phyloP scores from a whole-genome alignment of 1,139 yeast genomes.

The Scheffersomyces lignicola region DNA sequence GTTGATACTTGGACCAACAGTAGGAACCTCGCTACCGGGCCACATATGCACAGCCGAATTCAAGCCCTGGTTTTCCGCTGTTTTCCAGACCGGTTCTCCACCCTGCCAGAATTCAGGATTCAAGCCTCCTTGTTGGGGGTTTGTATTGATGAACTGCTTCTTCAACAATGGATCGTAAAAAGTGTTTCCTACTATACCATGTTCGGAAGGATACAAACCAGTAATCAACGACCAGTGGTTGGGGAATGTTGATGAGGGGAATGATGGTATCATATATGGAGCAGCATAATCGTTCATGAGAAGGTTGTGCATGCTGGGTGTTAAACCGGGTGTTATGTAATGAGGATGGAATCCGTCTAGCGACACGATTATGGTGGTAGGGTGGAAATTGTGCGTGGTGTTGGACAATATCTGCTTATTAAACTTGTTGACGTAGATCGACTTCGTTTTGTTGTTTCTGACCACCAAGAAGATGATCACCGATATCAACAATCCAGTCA shows the following conservation, averaged over 20 bases:
- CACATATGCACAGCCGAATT: constrained; percentile 89
- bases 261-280: constrained; percentile 83
- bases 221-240: constrained; percentile 92
- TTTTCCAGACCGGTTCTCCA: constrained; percentile 87
- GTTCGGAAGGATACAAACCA: constrained; percentile 79
- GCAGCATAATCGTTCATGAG: constrained; percentile 60
- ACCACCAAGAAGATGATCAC: constrained; percentile 9
- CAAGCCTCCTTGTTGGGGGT: constrained; percentile 55
- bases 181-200: constrained; percentile 85
- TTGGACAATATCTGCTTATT: constrained; percentile 44
- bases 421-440: neutral
- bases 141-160: constrained; percentile 63
- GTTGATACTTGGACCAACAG: constrained; percentile 44
- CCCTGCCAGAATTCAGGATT: constrained; percentile 75
- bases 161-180: constrained; percentile 64
- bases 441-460: constrained; percentile 2
- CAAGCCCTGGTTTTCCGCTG: constrained; percentile 67
- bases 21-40: constrained; percentile 85
- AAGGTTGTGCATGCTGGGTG: constrained; percentile 70
- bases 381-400: constrained; percentile 71
- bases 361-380: constrained; percentile 77
- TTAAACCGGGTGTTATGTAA: constrained; percentile 62
- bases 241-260: constrained; percentile 88
- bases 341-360: constrained; percentile 93
- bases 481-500: constrained; percentile 2